Conservation (phyloP, 495 filamentous ascomycete species). For the Trichoderma asperelloides region DNA sequence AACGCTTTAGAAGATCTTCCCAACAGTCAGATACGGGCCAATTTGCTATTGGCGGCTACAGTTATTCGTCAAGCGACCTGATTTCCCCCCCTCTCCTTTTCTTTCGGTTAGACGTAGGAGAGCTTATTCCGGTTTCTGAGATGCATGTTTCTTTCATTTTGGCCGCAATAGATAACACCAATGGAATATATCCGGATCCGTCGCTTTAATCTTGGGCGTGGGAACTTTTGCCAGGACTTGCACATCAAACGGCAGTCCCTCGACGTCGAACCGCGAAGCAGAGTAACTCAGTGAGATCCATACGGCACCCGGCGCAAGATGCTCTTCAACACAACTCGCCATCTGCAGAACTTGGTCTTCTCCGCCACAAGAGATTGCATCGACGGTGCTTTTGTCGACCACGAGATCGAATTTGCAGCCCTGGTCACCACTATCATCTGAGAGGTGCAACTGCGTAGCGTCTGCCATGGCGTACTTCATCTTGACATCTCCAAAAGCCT, state of each 20-base stretch:
- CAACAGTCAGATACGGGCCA: too few species aligned
- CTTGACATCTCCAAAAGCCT: slow-evolving; percentile 25
- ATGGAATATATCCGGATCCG: slow-evolving; percentile 30
- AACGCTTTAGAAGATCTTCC: too few species aligned
- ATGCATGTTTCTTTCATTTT: not conserved
- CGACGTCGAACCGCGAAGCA: slow-evolving; percentile 21
- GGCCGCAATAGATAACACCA: slow-evolving; percentile 30
- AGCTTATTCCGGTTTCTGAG: not conserved
- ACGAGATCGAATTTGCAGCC: slow-evolving; percentile 21
- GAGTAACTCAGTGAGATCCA: slow-evolving; percentile 38
- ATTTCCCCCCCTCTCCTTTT: too few species aligned
- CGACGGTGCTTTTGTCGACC: slow-evolving; percentile 34
- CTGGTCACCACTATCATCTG: not conserved
- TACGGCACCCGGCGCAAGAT: slow-evolving; percentile 20
- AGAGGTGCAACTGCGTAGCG: slow-evolving; percentile 18
- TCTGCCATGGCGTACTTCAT: slow-evolving; percentile 29
- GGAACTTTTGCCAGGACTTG: slow-evolving; percentile 25
- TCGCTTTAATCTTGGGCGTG: slow-evolving; percentile 21
- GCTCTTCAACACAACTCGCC: slow-evolving; percentile 18
- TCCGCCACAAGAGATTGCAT: slow-evolving; percentile 31
- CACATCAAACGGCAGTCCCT: slow-evolving; percentile 25
- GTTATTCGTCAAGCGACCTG: too few species aligned
- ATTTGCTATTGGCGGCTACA: too few species aligned
- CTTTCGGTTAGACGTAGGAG: too few species aligned
- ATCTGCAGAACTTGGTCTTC: slow-evolving; percentile 21